A percentile compares a stretch with the other conserved stretches of the same genome.
These are phyloP conservation scores for Scytalidium sp. DNA, from an alignment of 2,329 filamentous ascomycete genomes.

Conservation along the genomic window DNA sequence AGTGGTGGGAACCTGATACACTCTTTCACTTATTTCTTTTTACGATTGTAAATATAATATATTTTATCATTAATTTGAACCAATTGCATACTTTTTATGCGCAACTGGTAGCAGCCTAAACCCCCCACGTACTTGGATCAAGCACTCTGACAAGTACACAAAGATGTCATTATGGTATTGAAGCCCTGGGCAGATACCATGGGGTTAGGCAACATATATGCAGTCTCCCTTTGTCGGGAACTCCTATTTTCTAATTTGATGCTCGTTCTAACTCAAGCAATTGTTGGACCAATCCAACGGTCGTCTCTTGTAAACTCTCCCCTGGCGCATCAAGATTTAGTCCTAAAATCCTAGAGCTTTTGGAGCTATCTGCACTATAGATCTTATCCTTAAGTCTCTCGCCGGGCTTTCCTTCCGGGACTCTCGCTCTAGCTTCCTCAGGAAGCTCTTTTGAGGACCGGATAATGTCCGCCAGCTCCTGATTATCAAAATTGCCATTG, in stretches of 20 bases:
- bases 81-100: too few species aligned
- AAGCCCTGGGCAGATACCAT: too few species aligned
- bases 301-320: conserved; percentile 29
- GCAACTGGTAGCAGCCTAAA: too few species aligned
- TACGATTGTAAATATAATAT: too few species aligned
- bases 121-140: too few species aligned
- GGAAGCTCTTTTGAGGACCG: conserved; percentile 11
- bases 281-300: conserved; percentile 4
- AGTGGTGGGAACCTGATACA: too few species aligned
- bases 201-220: too few species aligned
- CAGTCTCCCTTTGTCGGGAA: neutral
- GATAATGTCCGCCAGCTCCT: conserved; percentile 27
- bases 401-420: conserved; percentile 22
- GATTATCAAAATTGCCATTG: conserved; percentile 24
- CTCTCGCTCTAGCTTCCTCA: conserved; percentile 9
- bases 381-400: conserved; percentile 20
- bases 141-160: too few species aligned
- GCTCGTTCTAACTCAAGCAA: neutral
- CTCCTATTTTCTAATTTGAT: too few species aligned
- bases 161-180: too few species aligned
- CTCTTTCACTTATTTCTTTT: too few species aligned
- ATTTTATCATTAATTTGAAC: too few species aligned
- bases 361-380: conserved; percentile 38
- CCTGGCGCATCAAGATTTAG: conserved; percentile 11
- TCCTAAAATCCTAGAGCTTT: neutral